phyloP scores from a whole-genome alignment of 208 protist genomes.

The Zelonia costaricensis region DNA sequence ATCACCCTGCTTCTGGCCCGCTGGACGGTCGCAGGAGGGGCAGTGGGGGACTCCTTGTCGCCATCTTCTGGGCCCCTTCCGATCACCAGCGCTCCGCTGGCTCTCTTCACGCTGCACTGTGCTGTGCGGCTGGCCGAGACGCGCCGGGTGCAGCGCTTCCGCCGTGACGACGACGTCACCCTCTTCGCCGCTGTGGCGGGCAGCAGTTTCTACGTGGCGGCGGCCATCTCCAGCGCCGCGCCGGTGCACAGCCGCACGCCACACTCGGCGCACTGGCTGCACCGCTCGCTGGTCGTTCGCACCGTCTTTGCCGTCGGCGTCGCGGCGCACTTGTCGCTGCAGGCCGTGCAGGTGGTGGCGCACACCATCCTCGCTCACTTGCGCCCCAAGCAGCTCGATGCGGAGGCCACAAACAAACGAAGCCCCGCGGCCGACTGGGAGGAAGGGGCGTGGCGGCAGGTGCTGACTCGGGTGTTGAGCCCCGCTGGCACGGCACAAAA shows the following conservation, averaged over 20 bases:
- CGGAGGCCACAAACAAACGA: not conserved
- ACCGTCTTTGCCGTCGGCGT: conserved; percentile 5
- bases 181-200: conserved; percentile 75
- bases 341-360: conserved; percentile 51
- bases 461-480: not conserved
- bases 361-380: conserved; percentile 54
- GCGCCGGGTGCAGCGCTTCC: conserved; percentile 52
- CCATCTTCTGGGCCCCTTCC: not conserved
- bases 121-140: conserved; percentile 65
- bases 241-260: not conserved
- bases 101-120: conserved; percentile 72
- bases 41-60: too few relatives aligned
- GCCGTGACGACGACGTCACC: conserved; percentile 49
- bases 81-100: conserved; percentile 17
- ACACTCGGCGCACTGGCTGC: not conserved
- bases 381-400: not conserved
- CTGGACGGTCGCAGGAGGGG: conserved; percentile 1
- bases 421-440: not conserved
- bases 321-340: conserved; percentile 43
- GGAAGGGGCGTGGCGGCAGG: conserved; percentile 12
- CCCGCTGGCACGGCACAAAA: not conserved
- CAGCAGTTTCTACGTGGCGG: conserved; percentile 73
- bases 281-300: not conserved
- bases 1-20: conserved; percentile 11
- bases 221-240: conserved; percentile 44